A percentile compares a stretch with the other conserved stretches of the same genome.
Evolutionary conservation across 2,329 filamentous ascomycete genomes (phyloP).

Genomic region (Monilinia fructicola): DNA sequence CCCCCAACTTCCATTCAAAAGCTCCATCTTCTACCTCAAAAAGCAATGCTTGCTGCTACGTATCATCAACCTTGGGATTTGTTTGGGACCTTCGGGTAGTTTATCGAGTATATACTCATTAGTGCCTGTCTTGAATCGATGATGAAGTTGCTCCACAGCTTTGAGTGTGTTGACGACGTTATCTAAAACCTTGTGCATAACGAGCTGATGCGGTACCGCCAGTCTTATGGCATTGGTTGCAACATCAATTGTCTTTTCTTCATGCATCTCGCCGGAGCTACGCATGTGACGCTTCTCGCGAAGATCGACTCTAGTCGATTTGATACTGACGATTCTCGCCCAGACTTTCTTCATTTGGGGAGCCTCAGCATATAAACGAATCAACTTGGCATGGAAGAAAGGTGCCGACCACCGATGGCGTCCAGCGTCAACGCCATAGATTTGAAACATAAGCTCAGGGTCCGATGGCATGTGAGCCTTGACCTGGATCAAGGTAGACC

Average conservation of each 20-base stretch:
- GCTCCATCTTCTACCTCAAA: constrained; percentile 95
- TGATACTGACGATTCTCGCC: constrained; percentile 83
- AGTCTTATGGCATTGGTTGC: constrained; percentile 82
- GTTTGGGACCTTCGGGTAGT: constrained; percentile 79
- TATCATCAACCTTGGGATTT: constrained; percentile 81
- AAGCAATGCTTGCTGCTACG: constrained; percentile 76
- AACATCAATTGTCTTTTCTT: constrained; percentile 82
- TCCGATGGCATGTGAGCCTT: constrained; percentile 88
- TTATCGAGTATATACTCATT: constrained; percentile 89
- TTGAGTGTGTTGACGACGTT: constrained; percentile 88
- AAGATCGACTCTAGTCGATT: constrained; percentile 75
- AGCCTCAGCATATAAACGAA: constrained; percentile 83
- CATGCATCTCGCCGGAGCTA: constrained; percentile 54
- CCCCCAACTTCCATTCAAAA: constrained; percentile 95
- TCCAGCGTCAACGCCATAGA: constrained; percentile 79
- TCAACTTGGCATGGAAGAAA: constrained; percentile 72
- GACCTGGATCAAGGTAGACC: constrained; percentile 76
- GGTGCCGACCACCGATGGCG: constrained; percentile 85
- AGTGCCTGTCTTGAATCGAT: constrained; percentile 83
- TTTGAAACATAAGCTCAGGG: constrained; percentile 86
- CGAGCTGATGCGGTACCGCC: constrained; percentile 86
- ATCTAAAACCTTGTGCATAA: constrained; percentile 88
- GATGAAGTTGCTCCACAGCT: constrained; percentile 84
- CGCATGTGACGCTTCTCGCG: constrained; percentile 72
- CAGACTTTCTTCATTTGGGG: constrained; percentile 81